Base-by-base conservation (phyloP, 331 rosid species). In the Prunus yedoensis region DNA sequence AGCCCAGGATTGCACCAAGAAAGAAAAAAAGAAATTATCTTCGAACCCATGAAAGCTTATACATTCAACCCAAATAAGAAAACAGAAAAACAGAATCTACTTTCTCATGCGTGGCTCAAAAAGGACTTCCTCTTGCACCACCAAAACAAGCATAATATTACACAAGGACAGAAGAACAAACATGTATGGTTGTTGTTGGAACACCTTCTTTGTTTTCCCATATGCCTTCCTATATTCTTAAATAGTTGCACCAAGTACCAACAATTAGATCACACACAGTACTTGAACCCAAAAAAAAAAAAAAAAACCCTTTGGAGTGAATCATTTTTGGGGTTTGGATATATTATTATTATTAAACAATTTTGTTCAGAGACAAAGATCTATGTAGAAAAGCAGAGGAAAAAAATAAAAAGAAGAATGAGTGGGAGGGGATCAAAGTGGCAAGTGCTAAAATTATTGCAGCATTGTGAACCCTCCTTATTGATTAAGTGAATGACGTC, bases 401-500 rank as follows among this genome's bases (percentile, higher is more conserved):
- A 63, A 16, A 15, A 32, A 63, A 14, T 0, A 6, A 0, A 25
- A 25, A 25, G 2, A 5, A 5, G 46, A 30, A 17, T 32, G 68
- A 60, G 66, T 60, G 66, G 68, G 5, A 14, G 49, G 23, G 46
- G 68, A 9, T 17, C 50, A 18, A 38, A 38, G 15, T 17, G 68
- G 15, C 14, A 9, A 32, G 28, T 18, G 51, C 28, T 25, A n/a
- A 65, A 65, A 62, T 65, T 17, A 65, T 65, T 65, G 30, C 51
- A 11, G 27, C 51, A 28, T 21, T 45, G 15, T 41, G 70, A 65
- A 38, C 51, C 30, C 49, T 45, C 9, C 77, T 73, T 60, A 27
- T 47, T 27, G 59, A 73, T 46, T 60, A 73, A 73, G 77, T 61
- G 57, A 43, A 73, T 73, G 77, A 73, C 68, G 77, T 25, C 30